A percentile compares a stretch with the other conserved stretches of the same genome.
Conservation (phyloP, 345 rosid species). For the Trapa incisa region DNA sequence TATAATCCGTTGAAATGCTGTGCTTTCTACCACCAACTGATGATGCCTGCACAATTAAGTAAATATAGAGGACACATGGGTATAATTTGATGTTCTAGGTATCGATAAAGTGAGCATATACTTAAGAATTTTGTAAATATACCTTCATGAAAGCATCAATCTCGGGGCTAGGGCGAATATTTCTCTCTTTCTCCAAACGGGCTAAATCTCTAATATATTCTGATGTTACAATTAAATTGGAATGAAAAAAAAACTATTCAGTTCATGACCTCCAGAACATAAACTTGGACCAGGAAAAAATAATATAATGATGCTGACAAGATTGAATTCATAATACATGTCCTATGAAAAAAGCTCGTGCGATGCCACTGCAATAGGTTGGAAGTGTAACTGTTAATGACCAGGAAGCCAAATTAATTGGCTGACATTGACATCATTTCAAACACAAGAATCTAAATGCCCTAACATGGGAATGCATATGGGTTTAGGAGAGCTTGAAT, state of each 20-base stretch:
- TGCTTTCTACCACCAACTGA: conserved; percentile 61
- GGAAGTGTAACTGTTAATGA: no score
- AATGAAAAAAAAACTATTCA: not conserved
- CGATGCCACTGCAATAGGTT: no score
- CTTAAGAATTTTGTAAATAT: conserved; percentile 5
- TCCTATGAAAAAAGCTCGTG: no score
- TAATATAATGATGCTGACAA: not conserved
- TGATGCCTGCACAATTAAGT: conserved; percentile 46
- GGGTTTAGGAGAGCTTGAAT: no score
- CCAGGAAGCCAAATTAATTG: no score
- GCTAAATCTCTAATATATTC: conserved; percentile 53
- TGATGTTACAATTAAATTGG: conserved; percentile 13
- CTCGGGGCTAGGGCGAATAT: conserved; percentile 59
- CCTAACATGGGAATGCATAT: no score
- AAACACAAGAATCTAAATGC: no score
- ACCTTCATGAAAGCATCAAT: conserved; percentile 99
- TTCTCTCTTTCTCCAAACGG: conserved; percentile 57
- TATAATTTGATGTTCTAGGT: not conserved
- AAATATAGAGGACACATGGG: conserved; percentile 1
- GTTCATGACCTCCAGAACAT: not conserved
- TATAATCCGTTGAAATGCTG: conserved; percentile 70
- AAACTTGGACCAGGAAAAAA: not conserved
- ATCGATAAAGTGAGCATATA: not conserved
- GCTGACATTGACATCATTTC: no score
- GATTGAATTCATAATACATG: no score